These are phyloP conservation scores for Plicaturopsis crispa DNA, from an alignment of 768 basidiomycete genomes.

Conservation along the genomic window DNA sequence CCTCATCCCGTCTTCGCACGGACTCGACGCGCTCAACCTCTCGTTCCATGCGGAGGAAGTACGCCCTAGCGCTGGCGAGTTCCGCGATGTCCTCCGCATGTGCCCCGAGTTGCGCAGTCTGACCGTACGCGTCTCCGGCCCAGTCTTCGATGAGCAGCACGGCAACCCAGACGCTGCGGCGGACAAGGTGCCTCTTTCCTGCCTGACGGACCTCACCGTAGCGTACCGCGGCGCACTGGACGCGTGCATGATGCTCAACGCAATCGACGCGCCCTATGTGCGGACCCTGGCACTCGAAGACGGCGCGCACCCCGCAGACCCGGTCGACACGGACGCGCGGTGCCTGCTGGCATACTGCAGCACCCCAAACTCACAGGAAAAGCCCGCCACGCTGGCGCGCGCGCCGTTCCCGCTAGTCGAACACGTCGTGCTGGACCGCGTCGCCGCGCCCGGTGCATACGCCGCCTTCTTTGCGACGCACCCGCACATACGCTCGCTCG, in stretches of 20 bases:
- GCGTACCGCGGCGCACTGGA: slow-evolving; percentile 35
- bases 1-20: slow-evolving; percentile 16
- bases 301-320: slow-evolving; percentile 31
- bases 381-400: slow-evolving; percentile 13
- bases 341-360: slow-evolving; percentile 20
- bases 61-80: slow-evolving; percentile 39
- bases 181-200: slow-evolving; percentile 26
- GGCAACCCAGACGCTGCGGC: not conserved
- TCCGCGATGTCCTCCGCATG: slow-evolving; percentile 33
- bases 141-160: slow-evolving; percentile 14
- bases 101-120: slow-evolving; percentile 35
- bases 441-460: slow-evolving; percentile 22
- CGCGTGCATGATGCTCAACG: slow-evolving; percentile 29
- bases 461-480: slow-evolving; percentile 11
- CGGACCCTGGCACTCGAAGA: slow-evolving; percentile 35
- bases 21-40: slow-evolving; percentile 34
- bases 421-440: slow-evolving; percentile 25
- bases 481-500: slow-evolving; percentile 12
- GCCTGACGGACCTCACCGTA: slow-evolving; percentile 30
- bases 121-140: slow-evolving; percentile 41
- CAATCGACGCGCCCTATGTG: slow-evolving; percentile 32
- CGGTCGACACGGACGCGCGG: slow-evolving; percentile 31
- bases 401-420: slow-evolving; percentile 28
- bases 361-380: slow-evolving; percentile 7
- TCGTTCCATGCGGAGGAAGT: slow-evolving; percentile 45